Evolutionary conservation across 2,329 filamentous ascomycete genomes (phyloP).

Genomic region (Fusarium sp.): DNA sequence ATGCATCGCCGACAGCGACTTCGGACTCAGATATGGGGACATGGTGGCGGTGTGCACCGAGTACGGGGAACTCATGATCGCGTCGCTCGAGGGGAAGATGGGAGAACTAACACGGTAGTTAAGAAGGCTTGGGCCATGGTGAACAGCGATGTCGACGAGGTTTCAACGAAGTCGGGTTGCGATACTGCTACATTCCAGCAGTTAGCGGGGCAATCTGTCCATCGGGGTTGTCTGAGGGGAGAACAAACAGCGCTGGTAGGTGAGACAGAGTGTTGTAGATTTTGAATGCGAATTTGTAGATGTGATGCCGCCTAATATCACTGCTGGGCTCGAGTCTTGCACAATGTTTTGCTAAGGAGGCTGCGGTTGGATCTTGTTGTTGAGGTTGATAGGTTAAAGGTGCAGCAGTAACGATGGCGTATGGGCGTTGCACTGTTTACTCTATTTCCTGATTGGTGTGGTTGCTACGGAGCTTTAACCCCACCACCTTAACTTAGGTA

Average conservation of each 20-base stretch:
- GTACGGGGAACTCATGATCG: conserved; percentile 2
- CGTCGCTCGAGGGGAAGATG: background rate
- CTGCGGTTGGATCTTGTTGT: conserved; percentile 20
- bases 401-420: conserved; percentile 33
- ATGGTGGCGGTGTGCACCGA: conserved; percentile 39
- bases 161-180: conserved; percentile 21
- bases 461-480: conserved; percentile 49
- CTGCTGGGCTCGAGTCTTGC: conserved; percentile 21
- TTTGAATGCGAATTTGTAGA: conserved; percentile 13
- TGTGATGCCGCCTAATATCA: conserved; percentile 16
- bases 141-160: conserved; percentile 30
- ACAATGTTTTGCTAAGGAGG: conserved; percentile 19
- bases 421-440: conserved; percentile 48
- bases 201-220: conserved; percentile 57
- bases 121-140: conserved; percentile 57
- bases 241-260: conserved; percentile 32
- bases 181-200: conserved; percentile 54
- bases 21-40: conserved; percentile 52
- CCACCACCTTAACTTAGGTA: conserved; percentile 40
- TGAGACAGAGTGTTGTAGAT: conserved; percentile 31
- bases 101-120: conserved; percentile 57
- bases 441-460: conserved; percentile 49
- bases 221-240: conserved; percentile 17
- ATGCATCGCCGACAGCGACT: conserved; percentile 51
- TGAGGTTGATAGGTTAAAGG: conserved; percentile 35